Evolutionary conservation across 257 asterid species (phyloP).

Genomic region (Capsicum baccatum): DNA sequence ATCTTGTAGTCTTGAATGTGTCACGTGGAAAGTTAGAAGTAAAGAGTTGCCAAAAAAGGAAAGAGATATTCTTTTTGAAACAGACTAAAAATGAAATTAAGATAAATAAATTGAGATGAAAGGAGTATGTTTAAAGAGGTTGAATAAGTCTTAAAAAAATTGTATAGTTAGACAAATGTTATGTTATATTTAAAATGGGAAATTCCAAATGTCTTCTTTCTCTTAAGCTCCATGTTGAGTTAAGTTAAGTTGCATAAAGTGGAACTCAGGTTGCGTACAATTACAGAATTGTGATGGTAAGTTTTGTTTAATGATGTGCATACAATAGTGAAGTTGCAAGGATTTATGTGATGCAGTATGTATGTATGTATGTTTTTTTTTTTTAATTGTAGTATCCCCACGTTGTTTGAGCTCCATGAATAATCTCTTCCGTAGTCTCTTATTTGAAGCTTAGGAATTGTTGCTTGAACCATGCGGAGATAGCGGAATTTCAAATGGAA

Average conservation of each 20-base stretch:
- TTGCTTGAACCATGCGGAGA: not conserved
- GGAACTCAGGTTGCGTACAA: not conserved
- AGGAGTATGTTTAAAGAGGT: not conserved
- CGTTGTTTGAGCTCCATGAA: not conserved
- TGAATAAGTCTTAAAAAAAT: not conserved
- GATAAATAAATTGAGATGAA: no score
- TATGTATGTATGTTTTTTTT: not conserved
- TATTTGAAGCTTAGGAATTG: not conserved
- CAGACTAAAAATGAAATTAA: no score
- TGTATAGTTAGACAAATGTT: not conserved
- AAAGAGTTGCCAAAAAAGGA: no score
- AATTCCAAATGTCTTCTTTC: not conserved
- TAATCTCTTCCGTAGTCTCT: not conserved
- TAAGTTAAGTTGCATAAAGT: not conserved
- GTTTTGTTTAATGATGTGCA: slow-evolving; percentile 7
- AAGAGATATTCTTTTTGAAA: no score
- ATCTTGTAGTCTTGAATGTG: no score
- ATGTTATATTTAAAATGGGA: not conserved
- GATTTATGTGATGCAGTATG: not conserved
- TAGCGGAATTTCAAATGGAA: not conserved
- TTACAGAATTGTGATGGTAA: not conserved
- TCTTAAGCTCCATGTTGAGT: not conserved
- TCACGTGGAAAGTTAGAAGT: no score
- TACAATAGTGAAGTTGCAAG: not conserved
- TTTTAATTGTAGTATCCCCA: not conserved